A percentile compares a stretch with the other conserved stretches of the same genome.
These are phyloP conservation scores for Lophium mytilinum DNA, from an alignment of 495 filamentous ascomycete species.

Conservation along the genomic window DNA sequence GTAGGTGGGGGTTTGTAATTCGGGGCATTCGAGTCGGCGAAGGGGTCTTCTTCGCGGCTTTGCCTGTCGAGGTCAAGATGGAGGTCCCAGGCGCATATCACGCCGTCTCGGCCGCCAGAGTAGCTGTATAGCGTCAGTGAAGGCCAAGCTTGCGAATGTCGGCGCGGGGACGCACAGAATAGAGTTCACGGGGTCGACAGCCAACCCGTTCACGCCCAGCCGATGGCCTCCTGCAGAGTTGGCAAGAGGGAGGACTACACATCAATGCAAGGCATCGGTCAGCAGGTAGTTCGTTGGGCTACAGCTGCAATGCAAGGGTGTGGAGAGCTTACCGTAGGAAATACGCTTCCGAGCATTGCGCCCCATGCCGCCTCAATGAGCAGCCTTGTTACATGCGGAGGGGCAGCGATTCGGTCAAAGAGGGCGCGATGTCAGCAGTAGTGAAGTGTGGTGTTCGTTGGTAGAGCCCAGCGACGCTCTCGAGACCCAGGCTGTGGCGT, in stretches of 20 bases:
- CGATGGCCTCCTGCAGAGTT: slow-evolving; percentile 87
- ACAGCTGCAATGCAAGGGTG: not conserved
- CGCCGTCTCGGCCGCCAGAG: slow-evolving; percentile 89
- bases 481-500: not conserved
- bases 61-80: slow-evolving; percentile 46
- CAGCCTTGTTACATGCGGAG: slow-evolving; percentile 12
- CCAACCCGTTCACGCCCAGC: slow-evolving; percentile 87
- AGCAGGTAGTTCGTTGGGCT: not conserved
- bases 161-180: slow-evolving; percentile 55
- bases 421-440: not conserved
- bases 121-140: slow-evolving; percentile 50
- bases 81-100: slow-evolving; percentile 92
- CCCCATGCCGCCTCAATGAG: slow-evolving; percentile 26
- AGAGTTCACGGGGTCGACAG: slow-evolving; percentile 72
- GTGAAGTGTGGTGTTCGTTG: not conserved
- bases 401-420: not conserved
- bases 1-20: slow-evolving; percentile 39
- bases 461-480: not conserved
- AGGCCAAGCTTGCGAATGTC: not conserved
- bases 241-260: slow-evolving; percentile 81
- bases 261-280: not conserved
- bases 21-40: slow-evolving; percentile 19
- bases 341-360: slow-evolving; percentile 32
- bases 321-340: slow-evolving; percentile 28
- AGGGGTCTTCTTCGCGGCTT: slow-evolving; percentile 28